Conservation (phyloP, 2,329 filamentous ascomycete species). For the Ceratocystis harringtonii region DNA sequence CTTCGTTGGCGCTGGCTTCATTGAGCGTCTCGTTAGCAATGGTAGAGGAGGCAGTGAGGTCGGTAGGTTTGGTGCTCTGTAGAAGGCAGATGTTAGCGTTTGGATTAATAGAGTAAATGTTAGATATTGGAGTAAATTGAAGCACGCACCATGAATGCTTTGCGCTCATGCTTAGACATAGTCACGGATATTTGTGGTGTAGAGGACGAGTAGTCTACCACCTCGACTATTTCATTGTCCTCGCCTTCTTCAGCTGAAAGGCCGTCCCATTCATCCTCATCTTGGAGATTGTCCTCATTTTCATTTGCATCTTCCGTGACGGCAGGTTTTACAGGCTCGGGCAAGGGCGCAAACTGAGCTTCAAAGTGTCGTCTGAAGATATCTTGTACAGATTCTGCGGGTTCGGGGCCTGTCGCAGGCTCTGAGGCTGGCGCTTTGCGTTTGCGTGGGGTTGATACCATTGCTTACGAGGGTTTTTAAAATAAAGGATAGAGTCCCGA, state of each 20-base stretch:
- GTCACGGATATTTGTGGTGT: slow-evolving; percentile 26
- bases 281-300: slow-evolving; percentile 20
- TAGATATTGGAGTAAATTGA: not conserved
- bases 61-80: slow-evolving; percentile 30
- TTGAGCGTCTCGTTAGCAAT: slow-evolving; percentile 16
- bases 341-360: slow-evolving; percentile 65
- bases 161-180: slow-evolving; percentile 55
- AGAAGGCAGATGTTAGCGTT: not conserved
- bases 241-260: slow-evolving; percentile 18
- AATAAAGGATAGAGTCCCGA: not conserved
- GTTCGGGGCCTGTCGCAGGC: slow-evolving; percentile 18
- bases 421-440: slow-evolving; percentile 29
- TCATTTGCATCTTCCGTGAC: slow-evolving; percentile 21
- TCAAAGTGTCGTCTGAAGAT: slow-evolving; percentile 79
- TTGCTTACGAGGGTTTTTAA: slow-evolving; percentile 19
- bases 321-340: slow-evolving; percentile 22
- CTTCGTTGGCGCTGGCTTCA: slow-evolving; percentile 20
- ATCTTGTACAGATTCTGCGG: slow-evolving; percentile 46
- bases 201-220: slow-evolving; percentile 43
- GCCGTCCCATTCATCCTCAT: slow-evolving; percentile 20
- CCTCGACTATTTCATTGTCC: slow-evolving; percentile 32
- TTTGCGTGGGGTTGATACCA: slow-evolving; percentile 33
- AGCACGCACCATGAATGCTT: slow-evolving; percentile 55
- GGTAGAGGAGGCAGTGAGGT: slow-evolving; percentile 29
- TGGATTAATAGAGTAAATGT: not conserved